These are phyloP conservation scores for Lobulomyces angularis DNA, from an alignment of 192 early-diverging fungal genomes.

Conservation along the genomic window DNA sequence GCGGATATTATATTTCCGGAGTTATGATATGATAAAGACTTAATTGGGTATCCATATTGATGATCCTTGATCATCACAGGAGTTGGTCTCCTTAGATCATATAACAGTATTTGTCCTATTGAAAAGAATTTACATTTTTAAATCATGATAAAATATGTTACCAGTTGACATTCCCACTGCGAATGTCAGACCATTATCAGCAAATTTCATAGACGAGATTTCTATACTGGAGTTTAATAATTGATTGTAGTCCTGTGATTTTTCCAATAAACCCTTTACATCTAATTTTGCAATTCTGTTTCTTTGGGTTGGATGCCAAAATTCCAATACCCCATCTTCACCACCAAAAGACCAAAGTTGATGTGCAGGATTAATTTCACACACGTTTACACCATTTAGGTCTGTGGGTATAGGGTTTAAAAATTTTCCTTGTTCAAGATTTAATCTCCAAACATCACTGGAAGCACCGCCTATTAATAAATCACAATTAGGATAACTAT, in stretches of 20 bases:
- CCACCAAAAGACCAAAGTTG: conserved; percentile 85
- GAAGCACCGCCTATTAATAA: conserved; percentile 68
- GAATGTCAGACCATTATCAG: conserved; percentile 69
- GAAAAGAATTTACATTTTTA: conserved; percentile 69
- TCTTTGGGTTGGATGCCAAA: conserved; percentile 78
- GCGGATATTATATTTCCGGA: conserved; percentile 71
- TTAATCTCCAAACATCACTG: conserved; percentile 77
- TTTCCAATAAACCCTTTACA: conserved; percentile 18
- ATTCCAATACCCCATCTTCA: conserved; percentile 75
- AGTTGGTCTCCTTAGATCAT: conserved; percentile 75
- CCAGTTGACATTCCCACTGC: conserved; percentile 85
- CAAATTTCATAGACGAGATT: conserved; percentile 68
- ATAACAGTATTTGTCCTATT: conserved; percentile 82
- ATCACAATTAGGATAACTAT: conserved; percentile 87
- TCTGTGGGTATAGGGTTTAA: conserved; percentile 68
- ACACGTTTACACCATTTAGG: conserved; percentile 37
- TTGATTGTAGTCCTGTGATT: conserved; percentile 12
- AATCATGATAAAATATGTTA: conserved; percentile 84
- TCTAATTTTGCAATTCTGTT: conserved; percentile 60
- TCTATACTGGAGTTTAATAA: conserved; percentile 35
- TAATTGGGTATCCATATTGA: conserved; percentile 91
- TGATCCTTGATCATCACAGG: conserved; percentile 92
- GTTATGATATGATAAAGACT: conserved; percentile 67
- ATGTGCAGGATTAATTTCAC: conserved; percentile 80
- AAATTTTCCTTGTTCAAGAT: conserved; percentile 88